Evolutionary conservation across 441 rosid genomes (phyloP), one percentile per base, ranked within the genome.

Genomic region (Croton laevigatus): DNA sequence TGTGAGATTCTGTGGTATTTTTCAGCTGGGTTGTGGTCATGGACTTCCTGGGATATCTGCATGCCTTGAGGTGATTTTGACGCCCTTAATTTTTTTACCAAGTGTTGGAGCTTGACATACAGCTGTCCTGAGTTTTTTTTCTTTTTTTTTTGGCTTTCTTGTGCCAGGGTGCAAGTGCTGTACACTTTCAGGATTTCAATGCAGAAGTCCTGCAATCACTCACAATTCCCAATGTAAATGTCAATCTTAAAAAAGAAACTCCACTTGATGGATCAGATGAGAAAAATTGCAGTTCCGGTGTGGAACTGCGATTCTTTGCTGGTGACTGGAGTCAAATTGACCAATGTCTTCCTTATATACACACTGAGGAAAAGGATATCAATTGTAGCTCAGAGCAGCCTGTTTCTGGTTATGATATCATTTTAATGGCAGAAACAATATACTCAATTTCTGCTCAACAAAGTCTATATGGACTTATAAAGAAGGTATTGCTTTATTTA

Each of bases 11-110:
- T 73, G 32, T 67, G 6, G 48, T 71, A 76, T 44, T 71, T 82
- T 82, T 70, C 88, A 90, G 94, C 96, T 92, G 79, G 99, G 98
- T 74, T 88, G 98, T 66, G 96, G 98, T 71, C 97, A 89, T 79
- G 97, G 93, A 36, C 97, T 94, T 78, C 96, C 91, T 17, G 96
- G 87, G 59, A 87, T 90, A 74, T 85, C 79, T 73, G 87, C 92
- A 4, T 88, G 84, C 83, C 88, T 88, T 48, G 81, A 92, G 96
- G 96, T 87, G 80, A 46, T 45, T 66, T 38, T 12, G 55, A 20
- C 59, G 67, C 69, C 20, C 55, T n/a, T 58, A 36, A 8, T 20
- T 38, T 70, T 48, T 0, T 42, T 68, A 12, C 55, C 57, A 55
- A 54, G 20, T 14, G 27, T 45, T 6, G 23, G 48, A 64, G 73